These are phyloP conservation scores for Macadamia tetraphylla DNA, from an alignment of 164 flowering plant genomes.

Conservation along the genomic window DNA sequence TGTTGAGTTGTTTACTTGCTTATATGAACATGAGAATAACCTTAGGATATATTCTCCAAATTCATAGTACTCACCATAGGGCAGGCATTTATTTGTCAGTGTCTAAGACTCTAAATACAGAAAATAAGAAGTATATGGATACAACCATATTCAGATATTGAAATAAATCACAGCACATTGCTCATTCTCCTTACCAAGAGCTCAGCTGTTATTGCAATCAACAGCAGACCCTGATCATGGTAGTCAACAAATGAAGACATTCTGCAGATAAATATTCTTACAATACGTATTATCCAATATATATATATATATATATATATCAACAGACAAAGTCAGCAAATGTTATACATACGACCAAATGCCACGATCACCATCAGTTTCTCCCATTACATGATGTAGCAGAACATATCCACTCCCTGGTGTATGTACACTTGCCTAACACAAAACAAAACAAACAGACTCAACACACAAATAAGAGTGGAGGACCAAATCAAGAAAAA, in stretches of 20 bases:
- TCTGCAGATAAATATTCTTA: constrained; percentile 4
- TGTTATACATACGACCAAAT: constrained; percentile 87
- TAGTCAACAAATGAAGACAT: not conserved
- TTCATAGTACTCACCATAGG: not conserved
- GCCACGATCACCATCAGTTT: constrained; percentile 89
- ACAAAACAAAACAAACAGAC: not conserved
- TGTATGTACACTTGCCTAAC: constrained; percentile 65
- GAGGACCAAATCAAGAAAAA: too few relatives aligned
- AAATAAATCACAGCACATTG: too few relatives aligned
- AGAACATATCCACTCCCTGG: constrained; percentile 98
- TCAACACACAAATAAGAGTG: too few relatives aligned
- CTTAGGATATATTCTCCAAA: not conserved
- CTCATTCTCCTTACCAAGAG: not conserved
- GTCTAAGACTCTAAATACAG: too few relatives aligned
- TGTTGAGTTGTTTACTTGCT: too few relatives aligned
- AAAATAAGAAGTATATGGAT: too few relatives aligned
- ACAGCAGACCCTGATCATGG: not conserved
- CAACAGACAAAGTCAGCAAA: not conserved
- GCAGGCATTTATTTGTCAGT: not conserved
- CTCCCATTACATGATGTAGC: constrained; percentile 98
- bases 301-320: not conserved
- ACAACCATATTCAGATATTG: too few relatives aligned
- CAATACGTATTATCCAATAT: not conserved
- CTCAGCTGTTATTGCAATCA: not conserved
- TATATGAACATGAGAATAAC: too few relatives aligned